A percentile compares a stretch with the other conserved stretches of the same genome.
Conservation (phyloP, 305 asterid genomes). For the Fraxinus baroniana region DNA sequence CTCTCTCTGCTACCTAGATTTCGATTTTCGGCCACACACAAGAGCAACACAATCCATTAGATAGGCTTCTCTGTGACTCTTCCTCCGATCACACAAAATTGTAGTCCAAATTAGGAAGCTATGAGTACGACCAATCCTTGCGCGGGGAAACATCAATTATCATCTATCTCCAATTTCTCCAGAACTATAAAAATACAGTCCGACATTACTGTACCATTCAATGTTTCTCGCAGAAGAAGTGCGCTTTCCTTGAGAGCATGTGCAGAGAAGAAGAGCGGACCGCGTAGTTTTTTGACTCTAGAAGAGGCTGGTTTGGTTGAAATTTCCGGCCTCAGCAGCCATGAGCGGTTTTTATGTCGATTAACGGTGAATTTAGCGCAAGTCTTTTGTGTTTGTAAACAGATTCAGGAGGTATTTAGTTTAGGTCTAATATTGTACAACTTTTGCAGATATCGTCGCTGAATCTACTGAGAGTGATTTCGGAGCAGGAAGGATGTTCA, state of each 20-base stretch:
- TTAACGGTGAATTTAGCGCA: conserved; percentile 43
- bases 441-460: conserved; percentile 67
- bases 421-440: background rate
- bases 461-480: conserved; percentile 68
- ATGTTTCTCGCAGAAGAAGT: conserved; percentile 4
- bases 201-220: background rate
- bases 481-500: conserved; percentile 76
- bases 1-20: background rate
- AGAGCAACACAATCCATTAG: background rate
- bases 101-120: background rate
- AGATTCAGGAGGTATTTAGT: background rate
- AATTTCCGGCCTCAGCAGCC: conserved; percentile 69
- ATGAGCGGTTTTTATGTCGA: conserved; percentile 81
- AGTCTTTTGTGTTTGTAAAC: background rate
- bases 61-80: conserved; percentile 4
- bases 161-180: conserved; percentile 17
- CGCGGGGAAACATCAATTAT: conserved; percentile 13
- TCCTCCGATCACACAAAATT: background rate
- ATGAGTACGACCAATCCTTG: conserved; percentile 34
- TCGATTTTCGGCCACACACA: conserved; percentile 30
- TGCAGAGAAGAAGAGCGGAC: conserved; percentile 43
- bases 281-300: conserved; percentile 55
- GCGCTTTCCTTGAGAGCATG: conserved; percentile 31
- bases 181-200: background rate
- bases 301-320: conserved; percentile 89